A percentile compares a stretch with the other conserved stretches of the same genome.
Evolutionary conservation across 106 monocot species (phyloP).

Genomic region (Ottelia alismoides): DNA sequence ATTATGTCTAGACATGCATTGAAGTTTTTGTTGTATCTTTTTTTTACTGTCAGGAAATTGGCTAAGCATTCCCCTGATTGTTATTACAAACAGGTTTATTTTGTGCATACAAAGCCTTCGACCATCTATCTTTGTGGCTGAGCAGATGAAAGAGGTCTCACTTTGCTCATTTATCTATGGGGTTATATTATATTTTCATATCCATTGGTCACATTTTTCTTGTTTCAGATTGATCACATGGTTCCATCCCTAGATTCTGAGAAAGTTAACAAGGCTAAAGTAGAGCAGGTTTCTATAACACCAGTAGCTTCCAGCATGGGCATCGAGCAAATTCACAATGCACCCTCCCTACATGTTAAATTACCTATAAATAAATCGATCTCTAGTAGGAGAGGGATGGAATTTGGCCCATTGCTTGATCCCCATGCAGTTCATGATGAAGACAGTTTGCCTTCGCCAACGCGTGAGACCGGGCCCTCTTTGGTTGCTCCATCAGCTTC

Average conservation of each 20-base stretch:
- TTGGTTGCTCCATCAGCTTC: no score
- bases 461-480: slow-evolving; percentile 42
- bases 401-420: slow-evolving; percentile 63
- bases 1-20: no score
- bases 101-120: slow-evolving; percentile 54
- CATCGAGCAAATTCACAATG: no score
- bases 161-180: background rate
- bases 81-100: slow-evolving; percentile 70
- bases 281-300: no score
- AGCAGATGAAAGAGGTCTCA: slow-evolving; percentile 68
- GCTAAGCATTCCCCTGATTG: no score
- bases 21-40: no score
- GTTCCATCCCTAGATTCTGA: slow-evolving; percentile 33
- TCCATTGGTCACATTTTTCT: background rate
- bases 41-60: no score
- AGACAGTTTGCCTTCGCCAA: slow-evolving; percentile 87
- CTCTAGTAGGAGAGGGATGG: slow-evolving; percentile 16
- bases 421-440: slow-evolving; percentile 85
- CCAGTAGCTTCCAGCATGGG: no score
- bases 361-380: no score
- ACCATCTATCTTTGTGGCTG: slow-evolving; percentile 35
- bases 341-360: no score
- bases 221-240: slow-evolving; percentile 46
- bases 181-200: background rate
- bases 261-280: slow-evolving; percentile 18